Percentiles rank a stretch among this genome's conserved stretches.
Evolutionary conservation across 148 eudicot genomes (phyloP).

Genomic region (Vaccinium darrowii): DNA sequence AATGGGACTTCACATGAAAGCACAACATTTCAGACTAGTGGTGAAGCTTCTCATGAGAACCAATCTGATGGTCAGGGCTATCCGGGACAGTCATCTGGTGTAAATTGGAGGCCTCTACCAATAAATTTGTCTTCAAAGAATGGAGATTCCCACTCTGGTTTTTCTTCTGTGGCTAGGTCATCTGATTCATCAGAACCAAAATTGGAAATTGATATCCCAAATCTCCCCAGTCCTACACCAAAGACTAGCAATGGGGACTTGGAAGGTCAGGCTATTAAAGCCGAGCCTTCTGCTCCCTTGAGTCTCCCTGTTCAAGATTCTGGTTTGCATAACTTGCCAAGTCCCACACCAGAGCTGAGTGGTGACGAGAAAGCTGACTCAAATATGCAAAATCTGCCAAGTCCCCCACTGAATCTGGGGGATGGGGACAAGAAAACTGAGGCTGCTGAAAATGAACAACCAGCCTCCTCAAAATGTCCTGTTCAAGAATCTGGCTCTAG

Average conservation of each 20-base stretch:
- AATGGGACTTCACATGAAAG: conserved; percentile 19
- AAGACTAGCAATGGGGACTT: conserved; percentile 21
- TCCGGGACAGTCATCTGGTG: conserved; percentile 38
- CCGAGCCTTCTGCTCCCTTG: conserved; percentile 26
- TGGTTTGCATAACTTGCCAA: conserved; percentile 34
- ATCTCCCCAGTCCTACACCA: conserved; percentile 42
- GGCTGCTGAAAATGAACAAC: conserved; percentile 31
- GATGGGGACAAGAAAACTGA: conserved; percentile 28
- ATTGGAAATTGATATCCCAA: conserved; percentile 25
- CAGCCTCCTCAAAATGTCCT: conserved; percentile 28
- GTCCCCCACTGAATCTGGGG: conserved; percentile 37
- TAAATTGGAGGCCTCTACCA: conserved; percentile 11
- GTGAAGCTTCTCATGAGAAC: conserved; percentile 31
- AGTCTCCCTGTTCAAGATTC: conserved; percentile 38
- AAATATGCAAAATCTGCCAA: conserved; percentile 34
- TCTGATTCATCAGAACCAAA: conserved; percentile 34
- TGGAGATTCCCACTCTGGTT: conserved; percentile 31
- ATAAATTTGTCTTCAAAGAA: conserved; percentile 15
- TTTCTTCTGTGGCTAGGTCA: conserved; percentile 32
- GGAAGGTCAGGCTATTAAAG: conserved; percentile 32
- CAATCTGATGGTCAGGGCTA: conserved; percentile 30
- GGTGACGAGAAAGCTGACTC: conserved; percentile 25
- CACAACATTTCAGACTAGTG: conserved; percentile 15
- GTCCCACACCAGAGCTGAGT: conserved; percentile 20
- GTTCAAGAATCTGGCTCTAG: conserved; percentile 50